Percentiles rank a stretch among this genome's conserved stretches.
These are phyloP conservation scores for Zymoseptoria brevis DNA, from an alignment of 2,329 filamentous ascomycete species.

Conservation along the genomic window DNA sequence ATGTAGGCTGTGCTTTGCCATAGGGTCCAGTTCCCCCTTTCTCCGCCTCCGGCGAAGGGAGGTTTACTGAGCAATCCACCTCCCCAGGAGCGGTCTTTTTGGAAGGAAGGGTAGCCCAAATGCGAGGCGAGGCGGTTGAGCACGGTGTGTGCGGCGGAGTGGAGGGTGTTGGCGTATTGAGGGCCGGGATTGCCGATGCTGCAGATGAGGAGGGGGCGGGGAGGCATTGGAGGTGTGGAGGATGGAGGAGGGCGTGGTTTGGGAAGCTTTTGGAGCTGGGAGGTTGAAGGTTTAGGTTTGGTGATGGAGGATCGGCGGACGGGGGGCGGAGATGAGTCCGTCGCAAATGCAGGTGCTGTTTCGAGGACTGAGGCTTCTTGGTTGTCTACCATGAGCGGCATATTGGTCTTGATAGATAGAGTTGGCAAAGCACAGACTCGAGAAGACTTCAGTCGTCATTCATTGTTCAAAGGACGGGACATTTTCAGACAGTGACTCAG, in stretches of 20 bases:
- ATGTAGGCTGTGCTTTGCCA: slow-evolving; percentile 71
- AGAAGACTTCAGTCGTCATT: not conserved
- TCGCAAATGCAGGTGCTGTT: not conserved
- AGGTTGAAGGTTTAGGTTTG: not conserved
- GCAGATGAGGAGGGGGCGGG: slow-evolving; percentile 60
- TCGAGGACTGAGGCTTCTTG: not conserved
- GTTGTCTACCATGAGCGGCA: not conserved
- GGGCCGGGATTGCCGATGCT: slow-evolving; percentile 77
- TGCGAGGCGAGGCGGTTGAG: slow-evolving; percentile 53
- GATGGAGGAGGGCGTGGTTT: not conserved
- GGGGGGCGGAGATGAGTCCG: not conserved
- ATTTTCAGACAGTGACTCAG: not conserved
- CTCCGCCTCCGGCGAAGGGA: slow-evolving; percentile 19
- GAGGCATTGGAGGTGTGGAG: slow-evolving; percentile 6
- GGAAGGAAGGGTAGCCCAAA: slow-evolving; percentile 32
- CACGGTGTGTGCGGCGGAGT: slow-evolving; percentile 78
- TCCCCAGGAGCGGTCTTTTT: slow-evolving; percentile 36
- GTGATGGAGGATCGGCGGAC: slow-evolving; percentile 7
- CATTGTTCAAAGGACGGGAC: not conserved
- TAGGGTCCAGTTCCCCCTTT: slow-evolving; percentile 47
- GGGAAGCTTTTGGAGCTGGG: not conserved
- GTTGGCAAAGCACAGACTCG: not conserved
- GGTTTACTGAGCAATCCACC: slow-evolving; percentile 46
- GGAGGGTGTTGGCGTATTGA: slow-evolving; percentile 65
- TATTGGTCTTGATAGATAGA: too few species aligned